Percentiles rank a stretch among this genome's conserved stretches.
These are phyloP conservation scores for Flaveria sonorensis DNA, from an alignment of 129 eudicot genomes.

Conservation along the genomic window DNA sequence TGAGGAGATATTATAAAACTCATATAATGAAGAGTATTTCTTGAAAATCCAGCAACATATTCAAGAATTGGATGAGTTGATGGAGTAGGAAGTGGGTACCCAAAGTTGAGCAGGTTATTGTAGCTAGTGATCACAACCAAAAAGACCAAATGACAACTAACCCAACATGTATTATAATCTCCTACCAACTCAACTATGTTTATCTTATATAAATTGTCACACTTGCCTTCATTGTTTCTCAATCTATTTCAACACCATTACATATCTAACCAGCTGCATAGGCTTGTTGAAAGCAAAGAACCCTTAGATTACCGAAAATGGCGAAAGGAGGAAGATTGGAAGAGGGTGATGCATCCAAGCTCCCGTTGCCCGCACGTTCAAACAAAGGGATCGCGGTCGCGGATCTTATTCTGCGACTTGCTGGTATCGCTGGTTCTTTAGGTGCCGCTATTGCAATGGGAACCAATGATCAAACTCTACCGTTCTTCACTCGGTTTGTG, in stretches of 20 bases:
- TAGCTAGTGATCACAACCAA: conserved; percentile 19
- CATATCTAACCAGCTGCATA: conserved; percentile 15
- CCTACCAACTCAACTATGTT: conserved; percentile 40
- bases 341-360: conserved; percentile 46
- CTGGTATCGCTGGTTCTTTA: conserved; percentile 61
- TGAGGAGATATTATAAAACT: background rate
- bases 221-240: conserved; percentile 15
- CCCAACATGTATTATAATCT: conserved; percentile 17
- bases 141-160: conserved; percentile 33
- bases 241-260: conserved; percentile 23
- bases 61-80: conserved; percentile 23
- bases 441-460: conserved; percentile 85
- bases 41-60: conserved; percentile 23
- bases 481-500: conserved; percentile 61
- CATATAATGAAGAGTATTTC: background rate
- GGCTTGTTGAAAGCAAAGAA: conserved; percentile 1
- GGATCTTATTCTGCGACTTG: conserved; percentile 56
- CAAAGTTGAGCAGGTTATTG: conserved; percentile 44
- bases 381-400: conserved; percentile 59
- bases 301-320: background rate
- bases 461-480: conserved; percentile 69
- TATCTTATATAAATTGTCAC: conserved; percentile 22
- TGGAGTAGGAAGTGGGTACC: conserved; percentile 43
- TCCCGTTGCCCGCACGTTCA: conserved; percentile 29
- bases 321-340: conserved; percentile 49